Base-by-base conservation (phyloP, 495 filamentous ascomycete species). In the Hyphodiscus hymeniophilus region DNA sequence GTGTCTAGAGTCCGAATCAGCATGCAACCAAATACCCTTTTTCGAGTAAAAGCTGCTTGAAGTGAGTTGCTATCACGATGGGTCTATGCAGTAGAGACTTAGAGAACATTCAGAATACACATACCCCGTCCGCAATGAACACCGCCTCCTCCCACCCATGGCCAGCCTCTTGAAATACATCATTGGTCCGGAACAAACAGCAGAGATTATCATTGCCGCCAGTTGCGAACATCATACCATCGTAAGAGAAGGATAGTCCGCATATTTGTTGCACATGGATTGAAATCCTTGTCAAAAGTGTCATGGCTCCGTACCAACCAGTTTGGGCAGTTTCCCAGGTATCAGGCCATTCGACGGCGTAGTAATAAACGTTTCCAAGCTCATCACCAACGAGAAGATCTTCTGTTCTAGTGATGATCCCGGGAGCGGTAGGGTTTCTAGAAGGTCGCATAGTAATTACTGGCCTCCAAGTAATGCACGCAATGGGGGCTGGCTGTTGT, bases 201-300 rank as follows among this genome's bases (percentile, higher is more conserved):
- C 89, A 92, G 0, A 73, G 60, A 57, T 97, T 96, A 66, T 98
- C 92, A 60, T 98, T 96, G 36, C 87, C 89, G 11, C 91, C 90
- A 8, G 85, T 87, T 24, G 86, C 89, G 63, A 98, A 89, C 40
- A 78, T 75, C 0, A 72, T 69, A 1, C 87, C 85, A 57, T 87
- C 79, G 22, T 68, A 69, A 2, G 87, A 94, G 89, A 92, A 98
- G 1, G 88, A 74, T 11, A 98, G 71, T 3, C 92, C 90, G 61
- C 92, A 98, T 18, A 98, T 81, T 57, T 96, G 90, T 61, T 96
- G 89, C 7, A 70, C 77, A 66, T 98, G 94, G 2, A 87, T 78
- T 4, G 70, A 70, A 46, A 97, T 83, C 51, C 82, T 80, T 11
- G 81, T 84, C 32, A 94, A 63, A 20, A 95, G 66, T 1, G 75